Conservation (phyloP, 768 basidiomycete genomes). For the Lanmaoa rubissima region DNA sequence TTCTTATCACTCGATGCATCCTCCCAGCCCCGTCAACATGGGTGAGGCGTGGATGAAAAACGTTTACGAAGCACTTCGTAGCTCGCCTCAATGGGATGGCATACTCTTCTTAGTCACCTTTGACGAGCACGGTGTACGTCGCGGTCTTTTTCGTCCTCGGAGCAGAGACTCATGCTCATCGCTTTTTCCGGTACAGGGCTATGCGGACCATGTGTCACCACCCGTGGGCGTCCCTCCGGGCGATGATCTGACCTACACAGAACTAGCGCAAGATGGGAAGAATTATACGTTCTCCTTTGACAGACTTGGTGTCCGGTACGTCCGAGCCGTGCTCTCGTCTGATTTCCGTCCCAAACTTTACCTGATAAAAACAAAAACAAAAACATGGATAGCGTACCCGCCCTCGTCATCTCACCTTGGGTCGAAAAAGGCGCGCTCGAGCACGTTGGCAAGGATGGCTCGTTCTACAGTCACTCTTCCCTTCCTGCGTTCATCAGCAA, state of each 20-base stretch:
- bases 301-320: constrained; percentile 25
- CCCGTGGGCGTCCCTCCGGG: constrained; percentile 23
- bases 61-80: constrained; percentile 25
- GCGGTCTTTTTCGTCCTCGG: not conserved
- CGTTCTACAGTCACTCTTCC: constrained; percentile 23
- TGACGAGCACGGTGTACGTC: constrained; percentile 27
- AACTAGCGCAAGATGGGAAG: constrained; percentile 16
- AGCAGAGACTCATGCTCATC: not conserved
- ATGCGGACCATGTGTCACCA: constrained; percentile 24
- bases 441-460: constrained; percentile 1
- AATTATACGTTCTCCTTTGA: constrained; percentile 24
- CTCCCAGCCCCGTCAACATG: constrained; percentile 25
- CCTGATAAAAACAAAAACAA: too few relatives aligned
- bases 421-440: constrained; percentile 21
- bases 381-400: constrained; percentile 11
- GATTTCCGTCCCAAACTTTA: not conserved
- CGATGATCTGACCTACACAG: constrained; percentile 25
- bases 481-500: constrained; percentile 23
- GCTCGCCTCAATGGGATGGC: constrained; percentile 24
- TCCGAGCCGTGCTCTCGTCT: not conserved
- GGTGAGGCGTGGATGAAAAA: constrained; percentile 26
- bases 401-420: constrained; percentile 26
- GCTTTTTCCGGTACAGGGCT: constrained; percentile 12
- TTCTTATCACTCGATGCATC: constrained; percentile 26
- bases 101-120: constrained; percentile 24